These are phyloP conservation scores for Scytalidium lignicola DNA, from an alignment of 2,329 filamentous ascomycete species.

Conservation along the genomic window DNA sequence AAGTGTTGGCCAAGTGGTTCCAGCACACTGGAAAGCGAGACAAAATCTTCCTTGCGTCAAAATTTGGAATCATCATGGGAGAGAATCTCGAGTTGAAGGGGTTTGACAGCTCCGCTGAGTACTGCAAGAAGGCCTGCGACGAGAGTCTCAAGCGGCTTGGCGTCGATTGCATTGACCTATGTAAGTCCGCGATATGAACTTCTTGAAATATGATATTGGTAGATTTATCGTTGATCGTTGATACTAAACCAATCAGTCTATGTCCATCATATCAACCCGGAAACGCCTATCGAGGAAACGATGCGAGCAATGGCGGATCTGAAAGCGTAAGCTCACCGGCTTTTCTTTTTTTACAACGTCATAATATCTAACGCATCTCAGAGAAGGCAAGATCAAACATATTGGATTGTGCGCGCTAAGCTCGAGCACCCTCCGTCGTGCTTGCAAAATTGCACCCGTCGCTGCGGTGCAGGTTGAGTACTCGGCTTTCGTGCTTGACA, in stretches of 20 bases:
- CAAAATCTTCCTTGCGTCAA: conserved; percentile 48
- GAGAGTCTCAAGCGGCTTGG: conserved; percentile 36
- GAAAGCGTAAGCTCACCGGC: conserved; percentile 12
- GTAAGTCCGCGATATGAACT: conserved; percentile 9
- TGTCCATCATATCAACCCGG: conserved; percentile 30
- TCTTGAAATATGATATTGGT: neutral
- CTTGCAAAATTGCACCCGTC: conserved; percentile 41
- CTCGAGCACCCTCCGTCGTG: conserved; percentile 44
- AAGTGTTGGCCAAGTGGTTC: conserved; percentile 44
- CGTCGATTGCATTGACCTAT: conserved; percentile 33
- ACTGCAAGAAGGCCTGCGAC: conserved; percentile 35
- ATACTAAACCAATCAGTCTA: conserved; percentile 2
- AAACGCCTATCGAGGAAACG: conserved; percentile 35
- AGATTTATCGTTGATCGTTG: neutral
- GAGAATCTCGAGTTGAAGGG: conserved; percentile 8
- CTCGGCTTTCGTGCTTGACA: conserved; percentile 46
- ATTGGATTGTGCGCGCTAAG: conserved; percentile 49
- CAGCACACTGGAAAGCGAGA: conserved; percentile 36
- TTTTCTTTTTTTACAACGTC: neutral
- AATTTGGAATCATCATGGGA: conserved; percentile 37
- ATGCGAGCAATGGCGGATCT: conserved; percentile 31
- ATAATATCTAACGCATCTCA: conserved; percentile 8
- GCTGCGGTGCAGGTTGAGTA: conserved; percentile 48
- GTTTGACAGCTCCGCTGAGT: conserved; percentile 34
- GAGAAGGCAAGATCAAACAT: conserved; percentile 49